phyloP scores from a whole-genome alignment of 83 land plant species.

The Picea abies region DNA sequence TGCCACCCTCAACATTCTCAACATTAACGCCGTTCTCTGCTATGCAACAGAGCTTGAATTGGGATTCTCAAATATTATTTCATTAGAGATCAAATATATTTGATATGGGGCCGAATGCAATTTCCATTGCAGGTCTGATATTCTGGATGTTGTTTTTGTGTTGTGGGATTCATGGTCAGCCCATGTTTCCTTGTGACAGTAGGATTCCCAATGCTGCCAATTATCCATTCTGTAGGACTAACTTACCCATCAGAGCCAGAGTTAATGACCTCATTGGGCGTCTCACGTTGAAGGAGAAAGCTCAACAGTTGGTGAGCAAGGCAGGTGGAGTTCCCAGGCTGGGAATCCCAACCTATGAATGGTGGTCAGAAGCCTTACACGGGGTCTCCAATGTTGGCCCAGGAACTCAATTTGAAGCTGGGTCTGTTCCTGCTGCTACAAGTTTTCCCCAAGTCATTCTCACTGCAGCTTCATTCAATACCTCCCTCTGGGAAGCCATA shows the following conservation, averaged over 20 bases:
- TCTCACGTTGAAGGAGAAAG: conserved; percentile 69
- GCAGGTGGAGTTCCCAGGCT: conserved; percentile 49
- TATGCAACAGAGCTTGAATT: too few relatives aligned
- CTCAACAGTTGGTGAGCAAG: conserved; percentile 51
- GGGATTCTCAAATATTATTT: too few relatives aligned
- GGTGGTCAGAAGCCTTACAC: conserved; percentile 96
- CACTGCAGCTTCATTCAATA: conserved; percentile 83
- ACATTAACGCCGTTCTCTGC: too few relatives aligned
- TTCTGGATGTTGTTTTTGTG: too few relatives aligned
- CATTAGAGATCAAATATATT: too few relatives aligned
- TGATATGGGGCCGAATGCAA: too few relatives aligned
- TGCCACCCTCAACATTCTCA: too few relatives aligned
- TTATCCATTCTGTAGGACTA: conserved; percentile 14
- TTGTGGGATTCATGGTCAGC: too few relatives aligned
- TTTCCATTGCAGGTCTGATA: too few relatives aligned
- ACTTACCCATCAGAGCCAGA: conserved; percentile 26
- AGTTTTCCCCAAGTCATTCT: conserved; percentile 86
- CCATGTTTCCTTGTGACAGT: not conserved
- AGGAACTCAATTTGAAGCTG: conserved; percentile 50
- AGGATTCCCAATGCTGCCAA: too few relatives aligned
- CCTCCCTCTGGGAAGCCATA: conserved; percentile 72
- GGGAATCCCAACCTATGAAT: conserved; percentile 74
- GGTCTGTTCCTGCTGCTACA: conserved; percentile 69
- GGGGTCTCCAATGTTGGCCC: conserved; percentile 79
- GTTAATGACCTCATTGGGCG: conserved; percentile 54